phyloP scores from a whole-genome alignment of 257 asterid species.

The Nicotiana otophora region DNA sequence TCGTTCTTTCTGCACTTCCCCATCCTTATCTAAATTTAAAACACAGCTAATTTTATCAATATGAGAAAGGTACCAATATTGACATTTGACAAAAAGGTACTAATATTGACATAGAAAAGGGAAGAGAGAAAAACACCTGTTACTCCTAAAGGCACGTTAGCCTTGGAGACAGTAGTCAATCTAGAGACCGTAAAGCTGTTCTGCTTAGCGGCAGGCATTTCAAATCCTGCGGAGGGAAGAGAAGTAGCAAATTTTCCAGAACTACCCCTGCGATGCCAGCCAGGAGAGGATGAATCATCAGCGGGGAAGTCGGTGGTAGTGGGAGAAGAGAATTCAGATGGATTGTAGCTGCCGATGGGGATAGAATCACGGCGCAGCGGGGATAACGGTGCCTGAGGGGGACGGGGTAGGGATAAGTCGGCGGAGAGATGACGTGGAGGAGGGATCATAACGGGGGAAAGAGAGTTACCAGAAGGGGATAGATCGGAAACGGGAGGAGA shows the following conservation, averaged over 20 bases:
- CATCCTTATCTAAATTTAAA: slow-evolving; percentile 39
- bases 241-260: slow-evolving; percentile 65
- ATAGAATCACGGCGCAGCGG: slow-evolving; percentile 54
- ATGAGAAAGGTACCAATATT: not conserved
- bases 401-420: slow-evolving; percentile 35
- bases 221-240: slow-evolving; percentile 57
- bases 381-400: slow-evolving; percentile 35
- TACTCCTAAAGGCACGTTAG: slow-evolving; percentile 28
- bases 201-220: slow-evolving; percentile 39
- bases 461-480: slow-evolving; percentile 64
- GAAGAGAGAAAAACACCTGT: slow-evolving; percentile 21
- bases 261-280: slow-evolving; percentile 31
- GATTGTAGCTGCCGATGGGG: slow-evolving; percentile 68
- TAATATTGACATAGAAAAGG: not conserved
- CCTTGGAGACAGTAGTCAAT: slow-evolving; percentile 36
- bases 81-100: not conserved
- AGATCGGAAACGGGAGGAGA: slow-evolving; percentile 40
- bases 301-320: slow-evolving; percentile 38
- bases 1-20: slow-evolving; percentile 42
- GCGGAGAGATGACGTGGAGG: slow-evolving; percentile 58
- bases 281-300: slow-evolving; percentile 43
- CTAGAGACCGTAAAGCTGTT: slow-evolving; percentile 26
- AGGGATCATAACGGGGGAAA: slow-evolving; percentile 91
- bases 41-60: not conserved
- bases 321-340: slow-evolving; percentile 61